Conservation (phyloP, 306 rosid species). For the Biancaea sappan region DNA sequence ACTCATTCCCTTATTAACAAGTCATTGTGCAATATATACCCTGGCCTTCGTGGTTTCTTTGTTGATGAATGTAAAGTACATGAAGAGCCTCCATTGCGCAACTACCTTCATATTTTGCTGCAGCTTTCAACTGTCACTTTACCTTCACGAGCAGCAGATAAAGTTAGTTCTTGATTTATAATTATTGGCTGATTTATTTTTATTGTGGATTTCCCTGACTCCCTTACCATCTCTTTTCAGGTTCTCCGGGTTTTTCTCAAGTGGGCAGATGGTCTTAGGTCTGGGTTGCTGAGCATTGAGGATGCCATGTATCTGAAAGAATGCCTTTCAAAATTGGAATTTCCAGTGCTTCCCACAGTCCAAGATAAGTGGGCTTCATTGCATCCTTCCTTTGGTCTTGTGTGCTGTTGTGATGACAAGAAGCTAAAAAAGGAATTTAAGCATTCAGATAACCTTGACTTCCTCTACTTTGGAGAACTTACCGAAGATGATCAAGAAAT, state of each 20-base stretch:
- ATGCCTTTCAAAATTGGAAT: constrained; percentile 59
- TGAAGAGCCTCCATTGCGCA: constrained; percentile 70
- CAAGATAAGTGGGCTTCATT: constrained; percentile 94
- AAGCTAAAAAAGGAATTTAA: constrained; percentile 67
- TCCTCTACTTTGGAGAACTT: constrained; percentile 64
- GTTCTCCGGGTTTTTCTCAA: constrained; percentile 73
- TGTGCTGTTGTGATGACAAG: constrained; percentile 86
- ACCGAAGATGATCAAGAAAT: constrained; percentile 50
- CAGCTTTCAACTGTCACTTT: constrained; percentile 68
- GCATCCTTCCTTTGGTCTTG: constrained; percentile 79
- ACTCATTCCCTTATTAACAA: constrained; percentile 50
- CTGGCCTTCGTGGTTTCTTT: constrained; percentile 78
- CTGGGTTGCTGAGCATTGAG: constrained; percentile 60
- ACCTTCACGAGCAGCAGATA: constrained; percentile 77
- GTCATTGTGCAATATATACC: constrained; percentile 65
- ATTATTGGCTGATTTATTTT: constrained; percentile 21
- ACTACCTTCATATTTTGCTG: constrained; percentile 76
- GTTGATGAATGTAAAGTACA: constrained; percentile 65
- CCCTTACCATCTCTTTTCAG: constrained; percentile 42
- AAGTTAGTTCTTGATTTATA: constrained; percentile 52
- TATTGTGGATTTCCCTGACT: not conserved
- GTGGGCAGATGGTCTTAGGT: constrained; percentile 80
- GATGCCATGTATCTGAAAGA: constrained; percentile 67
- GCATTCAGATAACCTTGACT: constrained; percentile 64
- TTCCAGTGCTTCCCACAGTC: constrained; percentile 77